These are phyloP conservation scores for Crithidia thermophila DNA, from an alignment of 208 protist genomes.

Conservation along the genomic window DNA sequence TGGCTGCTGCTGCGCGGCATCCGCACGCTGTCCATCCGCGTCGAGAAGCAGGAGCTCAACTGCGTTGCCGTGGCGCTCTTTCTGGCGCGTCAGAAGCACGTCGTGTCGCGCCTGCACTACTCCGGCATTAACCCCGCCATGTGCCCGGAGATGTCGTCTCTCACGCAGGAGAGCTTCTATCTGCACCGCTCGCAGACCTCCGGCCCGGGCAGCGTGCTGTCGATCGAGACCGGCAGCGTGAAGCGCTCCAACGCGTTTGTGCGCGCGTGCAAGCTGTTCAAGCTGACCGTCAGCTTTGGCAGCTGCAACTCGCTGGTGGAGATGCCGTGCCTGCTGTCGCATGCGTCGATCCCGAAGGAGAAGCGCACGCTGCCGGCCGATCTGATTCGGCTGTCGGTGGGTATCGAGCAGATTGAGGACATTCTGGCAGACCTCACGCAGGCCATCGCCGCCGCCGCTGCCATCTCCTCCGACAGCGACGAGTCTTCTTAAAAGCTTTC, in stretches of 20 bases:
- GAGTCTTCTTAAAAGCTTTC: not conserved
- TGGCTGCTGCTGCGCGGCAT: slow-evolving; percentile 94
- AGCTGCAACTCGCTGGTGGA: slow-evolving; percentile 94
- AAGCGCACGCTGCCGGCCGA: slow-evolving; percentile 84
- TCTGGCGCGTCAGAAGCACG: slow-evolving; percentile 55
- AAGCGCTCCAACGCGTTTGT: slow-evolving; percentile 76
- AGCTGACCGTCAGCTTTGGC: slow-evolving; percentile 94
- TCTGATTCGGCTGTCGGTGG: slow-evolving; percentile 93
- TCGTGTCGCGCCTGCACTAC: slow-evolving; percentile 90
- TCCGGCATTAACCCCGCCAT: slow-evolving; percentile 88
- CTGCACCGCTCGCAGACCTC: slow-evolving; percentile 63
- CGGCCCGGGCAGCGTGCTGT: slow-evolving; percentile 68
- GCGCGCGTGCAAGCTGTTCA: slow-evolving; percentile 85
- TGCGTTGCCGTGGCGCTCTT: slow-evolving; percentile 84
- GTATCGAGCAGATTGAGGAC: slow-evolving; percentile 95
- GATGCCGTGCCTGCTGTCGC: slow-evolving; percentile 94
- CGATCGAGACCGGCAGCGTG: slow-evolving; percentile 74
- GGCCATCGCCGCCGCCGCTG: slow-evolving; percentile 69
- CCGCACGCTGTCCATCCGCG: slow-evolving; percentile 95
- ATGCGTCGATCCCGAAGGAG: slow-evolving; percentile 94
- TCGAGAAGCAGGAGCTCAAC: slow-evolving; percentile 92
- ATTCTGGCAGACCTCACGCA: slow-evolving; percentile 87
- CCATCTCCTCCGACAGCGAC: slow-evolving; percentile 20
- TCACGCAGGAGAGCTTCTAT: slow-evolving; percentile 79
- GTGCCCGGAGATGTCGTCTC: slow-evolving; percentile 56